These are phyloP conservation scores for Phytophthora brassicae DNA, from an alignment of 352 stramenopile species.

Conservation along the genomic window DNA sequence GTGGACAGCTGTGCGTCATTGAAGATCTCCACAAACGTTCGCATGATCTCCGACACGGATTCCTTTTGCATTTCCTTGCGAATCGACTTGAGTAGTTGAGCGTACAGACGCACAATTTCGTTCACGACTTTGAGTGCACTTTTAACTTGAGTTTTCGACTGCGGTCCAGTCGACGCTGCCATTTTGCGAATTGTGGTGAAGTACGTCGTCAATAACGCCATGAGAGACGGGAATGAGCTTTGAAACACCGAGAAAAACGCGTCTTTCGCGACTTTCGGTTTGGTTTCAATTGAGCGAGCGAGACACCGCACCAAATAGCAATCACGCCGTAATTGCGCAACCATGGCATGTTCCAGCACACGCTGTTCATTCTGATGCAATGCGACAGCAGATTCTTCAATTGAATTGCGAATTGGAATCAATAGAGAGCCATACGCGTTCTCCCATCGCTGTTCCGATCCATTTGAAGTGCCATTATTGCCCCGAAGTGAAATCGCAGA, in stretches of 20 bases:
- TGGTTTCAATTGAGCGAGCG: slow-evolving; percentile 66
- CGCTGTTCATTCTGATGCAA: slow-evolving; percentile 77
- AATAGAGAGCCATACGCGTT: slow-evolving; percentile 62
- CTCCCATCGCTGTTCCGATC: slow-evolving; percentile 46
- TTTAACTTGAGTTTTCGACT: slow-evolving; percentile 51
- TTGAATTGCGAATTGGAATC: slow-evolving; percentile 67
- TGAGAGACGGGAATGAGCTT: slow-evolving; percentile 52
- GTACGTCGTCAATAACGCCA: slow-evolving; percentile 71
- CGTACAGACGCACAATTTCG: slow-evolving; percentile 76
- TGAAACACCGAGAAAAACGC: slow-evolving; percentile 70
- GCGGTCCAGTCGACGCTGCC: slow-evolving; percentile 24
- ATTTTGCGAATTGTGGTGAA: slow-evolving; percentile 66
- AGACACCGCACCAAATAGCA: slow-evolving; percentile 71
- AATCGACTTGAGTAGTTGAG: slow-evolving; percentile 77
- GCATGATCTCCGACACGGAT: slow-evolving; percentile 68
- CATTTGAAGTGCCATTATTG: slow-evolving; percentile 19
- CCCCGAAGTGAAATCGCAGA: slow-evolving; percentile 66
- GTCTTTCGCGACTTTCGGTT: slow-evolving; percentile 77
- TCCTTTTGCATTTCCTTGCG: slow-evolving; percentile 85
- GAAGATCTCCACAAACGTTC: slow-evolving; percentile 81
- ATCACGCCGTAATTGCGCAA: slow-evolving; percentile 69
- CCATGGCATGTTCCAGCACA: slow-evolving; percentile 62
- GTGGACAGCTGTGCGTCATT: slow-evolving; percentile 65
- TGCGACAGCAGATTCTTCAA: slow-evolving; percentile 64
- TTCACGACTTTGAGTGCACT: slow-evolving; percentile 77